Conservation (phyloP, 345 rosid genomes). For the Brassica incana region DNA sequence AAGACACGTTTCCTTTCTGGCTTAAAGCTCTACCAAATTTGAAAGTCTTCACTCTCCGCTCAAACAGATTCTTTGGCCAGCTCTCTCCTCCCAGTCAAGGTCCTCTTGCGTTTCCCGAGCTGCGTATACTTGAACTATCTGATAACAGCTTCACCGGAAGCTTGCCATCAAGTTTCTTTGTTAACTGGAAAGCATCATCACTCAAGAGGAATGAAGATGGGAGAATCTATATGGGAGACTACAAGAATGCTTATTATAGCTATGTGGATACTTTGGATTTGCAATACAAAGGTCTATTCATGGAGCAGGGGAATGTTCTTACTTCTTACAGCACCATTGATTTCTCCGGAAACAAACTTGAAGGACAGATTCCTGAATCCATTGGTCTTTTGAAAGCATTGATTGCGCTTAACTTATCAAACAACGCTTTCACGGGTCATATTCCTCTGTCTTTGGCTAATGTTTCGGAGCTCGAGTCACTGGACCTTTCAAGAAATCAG, state of each 20-base stretch:
- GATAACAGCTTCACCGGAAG: not conserved
- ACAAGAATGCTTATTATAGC: not conserved
- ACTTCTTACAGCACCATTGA: slow-evolving; percentile 25
- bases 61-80: slow-evolving; percentile 24
- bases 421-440: not conserved
- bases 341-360: slow-evolving; percentile 24
- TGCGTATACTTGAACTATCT: not conserved
- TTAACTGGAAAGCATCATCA: slow-evolving; percentile 15
- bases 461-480: not conserved
- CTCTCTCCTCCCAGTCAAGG: not conserved
- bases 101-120: not conserved
- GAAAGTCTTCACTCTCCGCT: slow-evolving; percentile 1
- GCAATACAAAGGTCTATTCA: slow-evolving; percentile 19
- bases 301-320: slow-evolving; percentile 12
- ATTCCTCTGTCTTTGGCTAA: not conserved
- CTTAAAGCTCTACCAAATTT: slow-evolving; percentile 3
- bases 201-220: not conserved
- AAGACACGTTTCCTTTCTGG: slow-evolving; percentile 29
- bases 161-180: slow-evolving; percentile 11
- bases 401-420: not conserved
- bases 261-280: slow-evolving; percentile 19
- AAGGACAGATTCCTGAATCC: slow-evolving; percentile 15
- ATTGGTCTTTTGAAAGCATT: slow-evolving; percentile 21
- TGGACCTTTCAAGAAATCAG: not conserved
- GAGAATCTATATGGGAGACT: not conserved